A percentile compares a stretch with the other conserved stretches of the same genome.
These are phyloP conservation scores for Mycena olivaceomarginata DNA, from an alignment of 768 basidiomycete species.

Conservation along the genomic window DNA sequence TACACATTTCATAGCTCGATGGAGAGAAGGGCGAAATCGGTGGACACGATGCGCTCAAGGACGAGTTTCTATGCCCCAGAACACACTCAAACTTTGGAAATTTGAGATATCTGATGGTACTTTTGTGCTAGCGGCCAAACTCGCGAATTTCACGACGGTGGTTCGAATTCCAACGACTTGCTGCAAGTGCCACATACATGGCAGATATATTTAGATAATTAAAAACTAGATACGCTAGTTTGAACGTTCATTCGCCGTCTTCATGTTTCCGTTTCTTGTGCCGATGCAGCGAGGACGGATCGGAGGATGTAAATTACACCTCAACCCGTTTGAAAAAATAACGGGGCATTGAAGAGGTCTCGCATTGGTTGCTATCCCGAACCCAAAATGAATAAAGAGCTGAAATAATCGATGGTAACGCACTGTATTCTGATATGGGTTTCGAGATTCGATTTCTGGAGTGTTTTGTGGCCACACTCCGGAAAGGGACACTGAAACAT, in stretches of 20 bases:
- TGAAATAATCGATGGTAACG: conserved; percentile 6
- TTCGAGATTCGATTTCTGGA: conserved; percentile 56
- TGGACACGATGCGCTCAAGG: too few relatives aligned
- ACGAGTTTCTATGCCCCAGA: too few relatives aligned
- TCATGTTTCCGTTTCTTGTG: conserved; percentile 55
- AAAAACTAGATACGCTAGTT: not conserved
- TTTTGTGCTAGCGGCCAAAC: too few relatives aligned
- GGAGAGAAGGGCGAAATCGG: too few relatives aligned
- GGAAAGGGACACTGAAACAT: conserved; percentile 53
- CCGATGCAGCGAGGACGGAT: conserved; percentile 54
- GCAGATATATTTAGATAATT: not conserved
- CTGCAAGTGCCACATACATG: not conserved
- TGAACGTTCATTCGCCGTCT: conserved; percentile 5
- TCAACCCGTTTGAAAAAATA: conserved; percentile 17
- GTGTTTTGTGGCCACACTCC: conserved; percentile 51
- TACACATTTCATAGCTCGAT: too few relatives aligned
- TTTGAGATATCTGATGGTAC: too few relatives aligned
- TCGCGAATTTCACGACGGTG: too few relatives aligned
- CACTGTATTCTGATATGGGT: conserved; percentile 58
- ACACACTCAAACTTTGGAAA: too few relatives aligned
- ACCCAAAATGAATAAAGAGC: not conserved
- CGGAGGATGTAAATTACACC: conserved; percentile 51
- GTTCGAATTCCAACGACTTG: too few relatives aligned
- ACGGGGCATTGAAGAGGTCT: conserved; percentile 51
- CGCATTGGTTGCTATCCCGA: conserved; percentile 51